Evolutionary conservation across 2,329 filamentous ascomycete genomes (phyloP).

Genomic region (Curvularia sp.): DNA sequence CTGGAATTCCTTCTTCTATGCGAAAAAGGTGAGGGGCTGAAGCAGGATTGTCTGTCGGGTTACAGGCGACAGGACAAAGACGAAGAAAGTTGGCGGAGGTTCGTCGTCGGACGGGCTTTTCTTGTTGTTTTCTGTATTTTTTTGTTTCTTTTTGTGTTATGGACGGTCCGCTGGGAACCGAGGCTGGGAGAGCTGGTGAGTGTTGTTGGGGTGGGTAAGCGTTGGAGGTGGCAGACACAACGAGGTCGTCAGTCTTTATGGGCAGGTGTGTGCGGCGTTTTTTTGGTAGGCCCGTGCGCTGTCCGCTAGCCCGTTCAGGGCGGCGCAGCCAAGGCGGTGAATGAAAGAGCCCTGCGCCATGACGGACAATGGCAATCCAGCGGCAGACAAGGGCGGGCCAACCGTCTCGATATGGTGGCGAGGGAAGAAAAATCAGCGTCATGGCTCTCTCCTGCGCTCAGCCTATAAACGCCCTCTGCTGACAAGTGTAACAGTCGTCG

Average conservation of each 20-base stretch:
- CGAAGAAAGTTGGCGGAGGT: slow-evolving; percentile 33
- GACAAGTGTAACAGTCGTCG: slow-evolving; percentile 10
- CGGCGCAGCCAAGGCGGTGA: slow-evolving; percentile 30
- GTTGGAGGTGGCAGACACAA: slow-evolving; percentile 29
- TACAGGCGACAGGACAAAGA: slow-evolving; percentile 39
- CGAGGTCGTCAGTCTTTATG: slow-evolving; percentile 30
- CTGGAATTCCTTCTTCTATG: slow-evolving; percentile 28
- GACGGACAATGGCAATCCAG: slow-evolving; percentile 13
- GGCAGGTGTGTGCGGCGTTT: slow-evolving; percentile 37
- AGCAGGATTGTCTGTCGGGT: slow-evolving; percentile 33
- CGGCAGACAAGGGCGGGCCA: slow-evolving; percentile 1
- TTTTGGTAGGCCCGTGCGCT: slow-evolving; percentile 26
- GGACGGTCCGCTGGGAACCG: slow-evolving; percentile 43
- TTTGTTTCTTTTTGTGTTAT: slow-evolving; percentile 51
- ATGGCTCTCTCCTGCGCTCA: not conserved
- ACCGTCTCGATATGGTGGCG: not conserved
- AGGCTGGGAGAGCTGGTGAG: slow-evolving; percentile 35
- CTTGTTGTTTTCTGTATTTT: slow-evolving; percentile 50
- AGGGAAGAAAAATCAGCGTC: not conserved
- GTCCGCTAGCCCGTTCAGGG: slow-evolving; percentile 24
- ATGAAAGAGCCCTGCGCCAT: slow-evolving; percentile 26
- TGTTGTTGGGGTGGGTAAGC: slow-evolving; percentile 33
- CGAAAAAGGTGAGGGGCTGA: slow-evolving; percentile 27
- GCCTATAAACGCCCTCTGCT: not conserved
- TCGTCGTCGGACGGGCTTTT: slow-evolving; percentile 42